A percentile compares a stretch with the other conserved stretches of the same genome.
Conservation (phyloP, 176 grass and related monocot genomes). For the Oropetium thomaeum region DNA sequence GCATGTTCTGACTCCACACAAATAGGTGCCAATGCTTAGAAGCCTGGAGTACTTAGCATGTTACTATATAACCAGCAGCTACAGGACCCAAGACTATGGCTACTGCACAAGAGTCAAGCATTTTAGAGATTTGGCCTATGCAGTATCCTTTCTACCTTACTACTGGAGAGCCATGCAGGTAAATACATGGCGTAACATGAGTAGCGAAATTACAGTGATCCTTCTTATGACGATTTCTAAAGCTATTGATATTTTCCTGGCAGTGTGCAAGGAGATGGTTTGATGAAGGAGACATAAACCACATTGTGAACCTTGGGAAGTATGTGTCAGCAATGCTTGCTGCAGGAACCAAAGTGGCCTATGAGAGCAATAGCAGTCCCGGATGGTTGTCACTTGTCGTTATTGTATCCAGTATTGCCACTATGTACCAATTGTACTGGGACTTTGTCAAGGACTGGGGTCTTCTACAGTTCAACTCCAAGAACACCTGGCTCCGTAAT, state of each 20-base stretch:
- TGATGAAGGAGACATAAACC: constrained; percentile 86
- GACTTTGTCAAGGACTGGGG: constrained; percentile 99
- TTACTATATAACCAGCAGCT: constrained; percentile 95
- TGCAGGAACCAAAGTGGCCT: constrained; percentile 81
- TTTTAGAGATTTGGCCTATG: constrained; percentile 89
- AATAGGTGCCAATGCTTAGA: constrained; percentile 90
- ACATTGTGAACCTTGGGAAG: constrained; percentile 90
- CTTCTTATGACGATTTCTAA: constrained; percentile 13
- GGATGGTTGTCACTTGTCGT: constrained; percentile 71
- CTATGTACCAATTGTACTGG: constrained; percentile 97
- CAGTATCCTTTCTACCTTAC: constrained; percentile 95
- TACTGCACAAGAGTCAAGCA: constrained; percentile 93
- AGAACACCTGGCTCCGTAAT: constrained; percentile 91
- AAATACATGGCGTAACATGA: constrained; percentile 11
- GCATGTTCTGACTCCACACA: constrained; percentile 26
- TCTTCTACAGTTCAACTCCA: constrained; percentile 72
- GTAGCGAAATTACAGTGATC: neutral
- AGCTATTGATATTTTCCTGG: constrained; percentile 21
- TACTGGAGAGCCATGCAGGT: constrained; percentile 99
- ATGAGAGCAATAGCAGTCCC: constrained; percentile 69
- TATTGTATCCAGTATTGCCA: constrained; percentile 68
- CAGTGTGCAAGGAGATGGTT: constrained; percentile 99
- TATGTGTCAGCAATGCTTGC: constrained; percentile 97
- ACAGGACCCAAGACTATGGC: constrained; percentile 92
- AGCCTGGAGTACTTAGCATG: constrained; percentile 89